phyloP scores from a whole-genome alignment of 2,329 filamentous ascomycete genomes.

The Diaporthe citriasiana region DNA sequence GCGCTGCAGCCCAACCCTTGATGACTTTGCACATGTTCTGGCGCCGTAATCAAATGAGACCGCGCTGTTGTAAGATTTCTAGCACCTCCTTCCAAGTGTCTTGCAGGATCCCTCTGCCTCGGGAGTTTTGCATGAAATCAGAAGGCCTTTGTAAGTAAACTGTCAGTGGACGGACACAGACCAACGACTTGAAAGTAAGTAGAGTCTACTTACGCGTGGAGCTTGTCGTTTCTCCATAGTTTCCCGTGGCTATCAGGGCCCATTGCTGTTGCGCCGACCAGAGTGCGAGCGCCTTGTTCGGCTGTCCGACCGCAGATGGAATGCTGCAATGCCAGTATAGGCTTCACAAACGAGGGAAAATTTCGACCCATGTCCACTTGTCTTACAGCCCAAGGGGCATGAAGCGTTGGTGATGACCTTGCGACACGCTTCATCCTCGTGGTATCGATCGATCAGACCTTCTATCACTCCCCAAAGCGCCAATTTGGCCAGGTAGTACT shows the following conservation, averaged over 20 bases:
- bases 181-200: not conserved
- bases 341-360: conserved; percentile 44
- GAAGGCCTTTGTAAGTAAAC: not conserved
- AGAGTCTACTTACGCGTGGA: conserved; percentile 49
- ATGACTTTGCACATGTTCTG: too few species aligned
- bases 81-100: conserved; percentile 32
- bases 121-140: conserved; percentile 16
- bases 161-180: not conserved
- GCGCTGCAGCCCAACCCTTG: too few species aligned
- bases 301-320: conserved; percentile 55
- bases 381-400: conserved; percentile 59
- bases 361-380: conserved; percentile 58
- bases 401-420: conserved; percentile 58
- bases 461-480: conserved; percentile 55
- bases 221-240: conserved; percentile 58
- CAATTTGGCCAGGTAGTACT: conserved; percentile 51
- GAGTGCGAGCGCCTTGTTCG: conserved; percentile 58
- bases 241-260: conserved; percentile 58
- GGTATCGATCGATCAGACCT: conserved; percentile 52
- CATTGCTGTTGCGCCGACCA: conserved; percentile 57
- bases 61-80: not conserved
- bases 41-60: too few species aligned
- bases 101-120: conserved; percentile 18
- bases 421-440: conserved; percentile 41
- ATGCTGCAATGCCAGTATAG: conserved; percentile 47